Evolutionary conservation across 2,329 filamentous ascomycete species (phyloP).

Genomic region (Sporothrix protearum): DNA sequence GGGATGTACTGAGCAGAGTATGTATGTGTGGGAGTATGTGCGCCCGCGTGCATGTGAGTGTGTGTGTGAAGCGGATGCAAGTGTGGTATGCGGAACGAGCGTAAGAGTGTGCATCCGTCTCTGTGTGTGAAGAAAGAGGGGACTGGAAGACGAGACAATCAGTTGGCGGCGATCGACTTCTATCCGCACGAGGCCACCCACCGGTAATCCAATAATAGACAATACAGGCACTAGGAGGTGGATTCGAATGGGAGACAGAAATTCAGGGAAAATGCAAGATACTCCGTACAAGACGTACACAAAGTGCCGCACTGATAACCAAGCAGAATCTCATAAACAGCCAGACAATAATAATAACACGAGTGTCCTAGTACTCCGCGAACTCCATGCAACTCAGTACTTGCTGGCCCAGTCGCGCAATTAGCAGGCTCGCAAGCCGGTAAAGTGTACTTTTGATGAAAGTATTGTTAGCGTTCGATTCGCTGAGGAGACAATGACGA

Average conservation of each 20-base stretch:
- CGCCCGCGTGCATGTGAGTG: not conserved
- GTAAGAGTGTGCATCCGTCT: not conserved
- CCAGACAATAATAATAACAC: not conserved
- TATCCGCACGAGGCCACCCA: constrained; percentile 6
- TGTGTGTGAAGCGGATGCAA: not conserved
- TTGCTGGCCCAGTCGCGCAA: not conserved
- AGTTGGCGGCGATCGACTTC: constrained; percentile 22
- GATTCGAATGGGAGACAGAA: not conserved
- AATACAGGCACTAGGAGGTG: not conserved
- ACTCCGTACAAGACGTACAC: not conserved
- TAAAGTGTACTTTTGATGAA: too few species aligned
- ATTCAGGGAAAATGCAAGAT: not conserved
- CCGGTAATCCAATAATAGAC: constrained; percentile 9
- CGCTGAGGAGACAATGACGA: not conserved
- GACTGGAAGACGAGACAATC: constrained; percentile 1
- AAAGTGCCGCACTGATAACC: not conserved
- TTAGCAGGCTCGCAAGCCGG: not conserved
- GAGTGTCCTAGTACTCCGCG: too few species aligned
- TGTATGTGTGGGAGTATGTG: not conserved
- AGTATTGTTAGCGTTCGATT: too few species aligned
- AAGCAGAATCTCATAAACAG: not conserved
- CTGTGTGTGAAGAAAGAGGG: not conserved
- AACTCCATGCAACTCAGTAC: too few species aligned
- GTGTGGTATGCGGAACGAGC: not conserved
- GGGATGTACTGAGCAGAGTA: too few species aligned